Base-by-base conservation (phyloP, 805 yeast genomes). In the Hermanozyma aechmeae region DNA sequence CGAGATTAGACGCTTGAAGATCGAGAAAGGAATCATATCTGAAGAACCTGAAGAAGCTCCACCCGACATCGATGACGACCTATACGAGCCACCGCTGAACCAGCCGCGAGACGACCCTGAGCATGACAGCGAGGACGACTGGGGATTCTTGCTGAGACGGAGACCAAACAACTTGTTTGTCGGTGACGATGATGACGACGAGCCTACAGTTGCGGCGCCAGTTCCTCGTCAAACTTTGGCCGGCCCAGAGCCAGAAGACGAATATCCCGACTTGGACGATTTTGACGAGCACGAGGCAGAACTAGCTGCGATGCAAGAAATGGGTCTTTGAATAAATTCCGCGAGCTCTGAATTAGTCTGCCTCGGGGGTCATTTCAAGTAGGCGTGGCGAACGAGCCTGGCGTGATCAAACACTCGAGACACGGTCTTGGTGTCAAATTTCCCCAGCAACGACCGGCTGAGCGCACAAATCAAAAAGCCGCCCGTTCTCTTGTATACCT, bases 381-480 rank as follows among this genome's bases (percentile, higher is more conserved):
- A 29, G 16, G 29, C 30, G 40, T 65, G 62, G 36, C 79, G 65
- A 26, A 72, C 56, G 4, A 66, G 48, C 27, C 70, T 55, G 2
- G 69, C 65, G 34, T 65, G 59, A 16, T 61, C 62, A 35, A 61
- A 70, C 2, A 71, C 58, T 22, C 57, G 55, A 22, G 72, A 68
- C 16, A 73, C 52, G 20, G 56, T 53, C 1, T 48, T 56, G 3
- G 56, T 58, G n/a, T 47, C 37, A 19, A 64, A 47, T 27, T 9
- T 33, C 31, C 11, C 27, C 29, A n/a, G n/a, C n/a, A n/a, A n/a
- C 13, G 42, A 35, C 24, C 57, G 54, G 34, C 51, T 60, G 43
- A 73, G 71, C 3, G 62, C 58, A 4, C 65, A 66, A 27, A 75
- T 54, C 28, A 73, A 35, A 38, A 58, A 73, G 0, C 79, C 79